Percentiles rank a stretch among this genome's conserved stretches.
phyloP scores from a whole-genome alignment of 1,284 basidiomycete genomes.

The Sporisorium exsertum region DNA sequence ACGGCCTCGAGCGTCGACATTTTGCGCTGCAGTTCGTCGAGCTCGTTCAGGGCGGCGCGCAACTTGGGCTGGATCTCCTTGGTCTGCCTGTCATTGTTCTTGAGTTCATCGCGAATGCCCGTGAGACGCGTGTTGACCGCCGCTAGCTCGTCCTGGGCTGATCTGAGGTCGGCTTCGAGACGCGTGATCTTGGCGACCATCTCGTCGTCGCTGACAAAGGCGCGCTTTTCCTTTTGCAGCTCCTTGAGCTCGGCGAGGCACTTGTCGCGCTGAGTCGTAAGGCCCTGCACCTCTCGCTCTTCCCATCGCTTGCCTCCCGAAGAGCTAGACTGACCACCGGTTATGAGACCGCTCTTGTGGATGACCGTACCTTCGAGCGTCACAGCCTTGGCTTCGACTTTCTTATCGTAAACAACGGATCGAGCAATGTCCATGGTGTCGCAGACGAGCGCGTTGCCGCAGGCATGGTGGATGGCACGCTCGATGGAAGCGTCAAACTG shows the following conservation, averaged over 20 bases:
- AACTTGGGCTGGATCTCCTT: slow-evolving; percentile 49
- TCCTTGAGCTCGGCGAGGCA: slow-evolving; percentile 84
- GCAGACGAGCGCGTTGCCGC: slow-evolving; percentile 93
- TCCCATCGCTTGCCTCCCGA: slow-evolving; percentile 75
- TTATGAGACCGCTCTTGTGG: slow-evolving; percentile 96
- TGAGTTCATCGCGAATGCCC: slow-evolving; percentile 55
- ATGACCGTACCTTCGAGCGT: slow-evolving; percentile 96
- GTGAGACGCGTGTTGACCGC: slow-evolving; percentile 54
- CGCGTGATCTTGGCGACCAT: slow-evolving; percentile 81
- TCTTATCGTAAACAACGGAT: slow-evolving; percentile 90
- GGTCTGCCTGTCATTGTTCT: slow-evolving; percentile 49
- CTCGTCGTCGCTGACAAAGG: slow-evolving; percentile 83
- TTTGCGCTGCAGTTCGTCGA: slow-evolving; percentile 74
- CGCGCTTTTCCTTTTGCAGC: slow-evolving; percentile 82
- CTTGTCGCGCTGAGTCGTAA: slow-evolving; percentile 76
- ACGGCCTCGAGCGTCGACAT: slow-evolving; percentile 43
- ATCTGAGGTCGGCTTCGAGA: slow-evolving; percentile 79
- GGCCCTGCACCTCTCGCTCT: slow-evolving; percentile 90
- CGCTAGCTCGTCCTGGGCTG: slow-evolving; percentile 82
- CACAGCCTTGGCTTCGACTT: slow-evolving; percentile 96
- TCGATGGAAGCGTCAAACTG: slow-evolving; percentile 72
- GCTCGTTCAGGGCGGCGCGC: slow-evolving; percentile 71
- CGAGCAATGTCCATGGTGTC: slow-evolving; percentile 92
- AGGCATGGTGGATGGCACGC: slow-evolving; percentile 94
- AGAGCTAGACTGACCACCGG: slow-evolving; percentile 85